A percentile compares a stretch with the other conserved stretches of the same genome.
These are phyloP conservation scores for Arabidopsis hybrid DNA, from an alignment of 441 rosid genomes.

Conservation along the genomic window DNA sequence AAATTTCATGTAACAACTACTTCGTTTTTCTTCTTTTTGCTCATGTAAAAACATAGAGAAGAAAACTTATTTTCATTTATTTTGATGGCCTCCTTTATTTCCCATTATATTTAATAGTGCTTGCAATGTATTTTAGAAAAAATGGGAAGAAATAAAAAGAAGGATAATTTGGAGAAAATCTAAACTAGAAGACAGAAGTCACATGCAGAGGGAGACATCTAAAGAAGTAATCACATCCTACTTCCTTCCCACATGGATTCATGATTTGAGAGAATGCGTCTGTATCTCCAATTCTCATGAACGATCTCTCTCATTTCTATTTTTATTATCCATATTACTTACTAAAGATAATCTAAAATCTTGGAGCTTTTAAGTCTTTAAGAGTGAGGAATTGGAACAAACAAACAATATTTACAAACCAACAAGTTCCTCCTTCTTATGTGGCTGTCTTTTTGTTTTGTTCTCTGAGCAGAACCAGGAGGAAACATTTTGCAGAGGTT, in stretches of 20 bases:
- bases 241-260: constrained; percentile 69
- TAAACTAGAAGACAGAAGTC: constrained; percentile 58
- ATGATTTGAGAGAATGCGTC: constrained; percentile 39
- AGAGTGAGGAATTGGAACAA: constrained; percentile 37
- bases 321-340: constrained; percentile 10
- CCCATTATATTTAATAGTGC: background rate
- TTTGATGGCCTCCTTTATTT: background rate
- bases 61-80: background rate
- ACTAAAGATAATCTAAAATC: constrained; percentile 23
- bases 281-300: constrained; percentile 40
- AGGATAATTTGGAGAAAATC: constrained; percentile 31
- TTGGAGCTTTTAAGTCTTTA: background rate
- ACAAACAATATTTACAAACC: constrained; percentile 3
- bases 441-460: constrained; percentile 48
- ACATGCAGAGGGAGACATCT: constrained; percentile 70
- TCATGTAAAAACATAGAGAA: background rate
- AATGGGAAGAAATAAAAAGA: constrained; percentile 16
- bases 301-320: constrained; percentile 25
- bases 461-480: constrained; percentile 42
- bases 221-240: constrained; percentile 60
- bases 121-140: background rate
- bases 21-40: too few relatives aligned
- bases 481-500: constrained; percentile 46
- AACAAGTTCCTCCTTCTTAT: background rate
- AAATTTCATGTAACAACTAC: background rate